These are phyloP conservation scores for Globisporangium spiculum DNA, from an alignment of 352 stramenopile species.

Conservation along the genomic window DNA sequence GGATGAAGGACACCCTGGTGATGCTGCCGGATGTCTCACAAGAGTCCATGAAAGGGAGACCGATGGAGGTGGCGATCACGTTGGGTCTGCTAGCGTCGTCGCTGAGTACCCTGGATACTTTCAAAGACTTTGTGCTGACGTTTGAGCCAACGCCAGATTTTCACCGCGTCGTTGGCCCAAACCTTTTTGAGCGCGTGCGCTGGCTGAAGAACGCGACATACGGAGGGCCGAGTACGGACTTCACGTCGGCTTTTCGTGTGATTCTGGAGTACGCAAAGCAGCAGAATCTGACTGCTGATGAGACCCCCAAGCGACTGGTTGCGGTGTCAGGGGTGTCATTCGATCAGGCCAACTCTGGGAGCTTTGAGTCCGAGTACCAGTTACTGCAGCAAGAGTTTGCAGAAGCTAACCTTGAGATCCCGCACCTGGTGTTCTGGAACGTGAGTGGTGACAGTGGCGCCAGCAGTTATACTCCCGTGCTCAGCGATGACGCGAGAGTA, in stretches of 20 bases:
- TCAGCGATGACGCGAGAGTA: slow-evolving; percentile 24
- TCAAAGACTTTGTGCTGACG: neutral
- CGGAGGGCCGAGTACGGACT: too few species aligned
- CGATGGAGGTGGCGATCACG: neutral
- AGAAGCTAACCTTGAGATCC: slow-evolving; percentile 29
- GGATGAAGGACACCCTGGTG: neutral
- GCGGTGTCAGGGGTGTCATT: slow-evolving; percentile 28
- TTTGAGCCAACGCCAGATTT: neutral
- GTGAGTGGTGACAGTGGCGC: slow-evolving; percentile 29
- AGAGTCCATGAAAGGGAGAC: neutral
- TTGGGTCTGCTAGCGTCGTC: neutral
- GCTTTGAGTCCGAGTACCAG: slow-evolving; percentile 35
- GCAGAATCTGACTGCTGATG: neutral
- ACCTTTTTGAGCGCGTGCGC: neutral
- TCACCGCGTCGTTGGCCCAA: neutral
- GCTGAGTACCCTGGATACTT: neutral
- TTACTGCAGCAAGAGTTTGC: slow-evolving; percentile 30
- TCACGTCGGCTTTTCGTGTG: neutral
- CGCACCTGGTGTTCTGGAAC: slow-evolving; percentile 76
- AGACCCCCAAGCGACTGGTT: neutral
- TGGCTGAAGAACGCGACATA: neutral
- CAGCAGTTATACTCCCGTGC: too few species aligned
- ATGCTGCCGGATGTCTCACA: neutral
- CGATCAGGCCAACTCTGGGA: slow-evolving; percentile 33
- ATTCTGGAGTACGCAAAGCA: neutral